These are phyloP conservation scores for Coemansia sp. DNA, from an alignment of 192 early-diverging fungal species.

Conservation along the genomic window DNA sequence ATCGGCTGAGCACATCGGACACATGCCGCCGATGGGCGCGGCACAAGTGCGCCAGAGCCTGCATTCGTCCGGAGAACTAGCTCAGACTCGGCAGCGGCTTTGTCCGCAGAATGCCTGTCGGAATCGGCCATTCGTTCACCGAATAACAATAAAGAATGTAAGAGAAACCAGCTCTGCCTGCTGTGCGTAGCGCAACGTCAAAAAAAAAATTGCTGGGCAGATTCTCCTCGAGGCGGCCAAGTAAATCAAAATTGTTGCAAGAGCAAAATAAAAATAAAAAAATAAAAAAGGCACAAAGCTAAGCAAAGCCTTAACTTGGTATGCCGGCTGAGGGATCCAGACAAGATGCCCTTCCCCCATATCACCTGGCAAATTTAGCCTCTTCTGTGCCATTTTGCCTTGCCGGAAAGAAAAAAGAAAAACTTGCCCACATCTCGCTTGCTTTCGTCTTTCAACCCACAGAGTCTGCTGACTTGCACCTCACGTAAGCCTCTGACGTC, in stretches of 20 bases:
- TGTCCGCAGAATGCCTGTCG: constrained; percentile 16
- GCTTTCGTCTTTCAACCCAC: not conserved
- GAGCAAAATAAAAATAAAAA: not conserved
- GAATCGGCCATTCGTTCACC: constrained; percentile 20
- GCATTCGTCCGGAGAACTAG: constrained; percentile 12
- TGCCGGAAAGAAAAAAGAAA: too few relatives aligned
- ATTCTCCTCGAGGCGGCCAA: not conserved
- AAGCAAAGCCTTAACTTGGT: too few relatives aligned
- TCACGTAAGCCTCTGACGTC: not conserved
- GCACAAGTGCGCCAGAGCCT: constrained; percentile 27
- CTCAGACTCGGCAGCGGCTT: not conserved
- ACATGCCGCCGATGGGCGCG: constrained; percentile 55
- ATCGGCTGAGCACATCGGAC: constrained; percentile 71
- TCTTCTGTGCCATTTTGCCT: not conserved
- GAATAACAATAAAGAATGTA: not conserved
- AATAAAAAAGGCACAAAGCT: constrained; percentile 5
- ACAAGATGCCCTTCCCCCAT: too few relatives aligned
- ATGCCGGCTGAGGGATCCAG: too few relatives aligned
- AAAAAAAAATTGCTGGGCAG: not conserved
- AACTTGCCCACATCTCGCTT: not conserved
- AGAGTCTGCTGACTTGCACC: constrained; percentile 1
- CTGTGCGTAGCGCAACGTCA: not conserved
- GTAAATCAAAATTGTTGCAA: too few relatives aligned
- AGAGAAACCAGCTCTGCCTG: not conserved
- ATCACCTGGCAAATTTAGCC: not conserved